phyloP scores from a whole-genome alignment of 805 yeast species.

The Henningerozyma blattae region DNA sequence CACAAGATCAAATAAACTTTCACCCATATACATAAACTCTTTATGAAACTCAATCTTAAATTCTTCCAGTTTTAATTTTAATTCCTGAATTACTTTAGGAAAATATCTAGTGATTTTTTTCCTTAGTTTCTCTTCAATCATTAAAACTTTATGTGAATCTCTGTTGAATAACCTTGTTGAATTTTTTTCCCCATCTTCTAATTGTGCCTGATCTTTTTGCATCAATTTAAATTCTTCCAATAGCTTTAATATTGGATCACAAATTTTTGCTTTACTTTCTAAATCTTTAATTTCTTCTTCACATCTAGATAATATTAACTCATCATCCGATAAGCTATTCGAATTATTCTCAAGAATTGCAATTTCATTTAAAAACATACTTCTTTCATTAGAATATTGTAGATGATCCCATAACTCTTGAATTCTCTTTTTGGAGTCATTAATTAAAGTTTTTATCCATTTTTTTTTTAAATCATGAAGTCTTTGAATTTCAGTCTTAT shows the following conservation, averaged over 20 bases:
- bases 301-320: slow-evolving; percentile 47
- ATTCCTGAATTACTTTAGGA: slow-evolving; percentile 47
- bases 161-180: slow-evolving; percentile 67
- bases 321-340: slow-evolving; percentile 34
- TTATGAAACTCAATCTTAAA: slow-evolving; percentile 35
- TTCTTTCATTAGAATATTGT: slow-evolving; percentile 43
- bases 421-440: slow-evolving; percentile 48
- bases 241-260: slow-evolving; percentile 44
- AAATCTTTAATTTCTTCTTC: slow-evolving; percentile 49
- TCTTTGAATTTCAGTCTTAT: slow-evolving; percentile 43
- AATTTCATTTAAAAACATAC: slow-evolving; percentile 32
- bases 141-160: slow-evolving; percentile 65
- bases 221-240: slow-evolving; percentile 45
- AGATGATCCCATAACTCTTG: slow-evolving; percentile 49
- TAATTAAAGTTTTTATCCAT: slow-evolving; percentile 56
- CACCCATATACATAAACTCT: slow-evolving; percentile 23
- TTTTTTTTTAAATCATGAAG: slow-evolving; percentile 49
- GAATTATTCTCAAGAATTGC: slow-evolving; percentile 6
- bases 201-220: slow-evolving; percentile 44
- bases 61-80: slow-evolving; percentile 34
- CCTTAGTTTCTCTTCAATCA: slow-evolving; percentile 70
- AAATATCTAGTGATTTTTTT: slow-evolving; percentile 53
- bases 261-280: slow-evolving; percentile 35
- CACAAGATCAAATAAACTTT: slow-evolving; percentile 18
- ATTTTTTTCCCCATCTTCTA: slow-evolving; percentile 64